Percentiles rank a stretch among this genome's conserved stretches.
Evolutionary conservation across 352 stramenopile genomes (phyloP).

Genomic region (Phytophthora megakarya): DNA sequence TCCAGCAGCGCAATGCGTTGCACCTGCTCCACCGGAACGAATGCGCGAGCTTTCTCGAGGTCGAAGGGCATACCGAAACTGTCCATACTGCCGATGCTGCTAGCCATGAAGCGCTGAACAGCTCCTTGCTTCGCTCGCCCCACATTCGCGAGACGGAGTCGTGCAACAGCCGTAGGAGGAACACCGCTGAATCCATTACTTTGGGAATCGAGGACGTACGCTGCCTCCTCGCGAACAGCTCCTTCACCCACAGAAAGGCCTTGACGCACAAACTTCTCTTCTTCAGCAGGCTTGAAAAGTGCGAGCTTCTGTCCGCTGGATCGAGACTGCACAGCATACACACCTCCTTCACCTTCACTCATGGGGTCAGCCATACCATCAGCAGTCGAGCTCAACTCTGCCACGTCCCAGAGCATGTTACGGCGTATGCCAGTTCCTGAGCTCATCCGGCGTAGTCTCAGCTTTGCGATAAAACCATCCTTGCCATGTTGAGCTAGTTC

Average conservation of each 20-base stretch:
- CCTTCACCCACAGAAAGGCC: slow-evolving; percentile 70
- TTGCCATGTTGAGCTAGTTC: slow-evolving; percentile 74
- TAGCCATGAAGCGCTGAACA: slow-evolving; percentile 83
- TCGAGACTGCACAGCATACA: slow-evolving; percentile 74
- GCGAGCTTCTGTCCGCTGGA: slow-evolving; percentile 75
- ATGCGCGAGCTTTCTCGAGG: slow-evolving; percentile 55
- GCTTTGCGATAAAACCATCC: slow-evolving; percentile 68
- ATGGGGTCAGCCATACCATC: slow-evolving; percentile 64
- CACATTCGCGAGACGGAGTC: slow-evolving; percentile 54
- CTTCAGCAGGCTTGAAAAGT: slow-evolving; percentile 82
- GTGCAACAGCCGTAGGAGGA: slow-evolving; percentile 71
- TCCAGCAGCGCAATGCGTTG: slow-evolving; percentile 86
- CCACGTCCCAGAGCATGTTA: slow-evolving; percentile 84
- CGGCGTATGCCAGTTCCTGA: slow-evolving; percentile 62
- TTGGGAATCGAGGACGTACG: slow-evolving; percentile 75
- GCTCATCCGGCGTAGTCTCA: slow-evolving; percentile 62
- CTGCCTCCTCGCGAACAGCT: slow-evolving; percentile 74
- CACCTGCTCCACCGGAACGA: slow-evolving; percentile 77
- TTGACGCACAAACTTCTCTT: slow-evolving; percentile 80
- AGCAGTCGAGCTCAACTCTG: slow-evolving; percentile 47
- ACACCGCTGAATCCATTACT: slow-evolving; percentile 78
- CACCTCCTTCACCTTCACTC: slow-evolving; percentile 66
- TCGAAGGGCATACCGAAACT: slow-evolving; percentile 83
- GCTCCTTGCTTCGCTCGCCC: slow-evolving; percentile 62
- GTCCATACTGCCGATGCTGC: slow-evolving; percentile 79